Conservation (phyloP, 2,329 filamentous ascomycete species). For the Waltergamsia citrina region DNA sequence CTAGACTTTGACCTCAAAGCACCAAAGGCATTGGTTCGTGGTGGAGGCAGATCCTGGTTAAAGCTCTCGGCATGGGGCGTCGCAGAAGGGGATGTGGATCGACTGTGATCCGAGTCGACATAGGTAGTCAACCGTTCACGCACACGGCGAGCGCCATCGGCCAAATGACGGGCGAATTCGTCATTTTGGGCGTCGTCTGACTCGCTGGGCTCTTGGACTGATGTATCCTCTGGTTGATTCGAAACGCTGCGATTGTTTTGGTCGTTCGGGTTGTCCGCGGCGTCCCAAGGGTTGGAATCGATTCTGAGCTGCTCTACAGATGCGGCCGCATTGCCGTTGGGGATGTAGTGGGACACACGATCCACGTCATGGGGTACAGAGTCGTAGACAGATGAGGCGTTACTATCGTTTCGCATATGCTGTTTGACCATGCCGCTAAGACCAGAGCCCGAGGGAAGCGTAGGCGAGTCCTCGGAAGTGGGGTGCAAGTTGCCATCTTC, state of each 20-base stretch:
- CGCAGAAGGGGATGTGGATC: constrained; percentile 2
- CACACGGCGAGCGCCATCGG: constrained; percentile 59
- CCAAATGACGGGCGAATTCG: constrained; percentile 66
- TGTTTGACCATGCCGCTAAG: constrained; percentile 76
- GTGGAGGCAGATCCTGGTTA: constrained; percentile 1
- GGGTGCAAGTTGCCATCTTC: constrained; percentile 13
- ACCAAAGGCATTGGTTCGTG: constrained; percentile 2
- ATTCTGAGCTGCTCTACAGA: constrained; percentile 21
- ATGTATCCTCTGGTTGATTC: too few species aligned
- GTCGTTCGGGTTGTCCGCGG: too few species aligned
- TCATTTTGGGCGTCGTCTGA: constrained; percentile 24
- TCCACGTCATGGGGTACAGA: constrained; percentile 9
- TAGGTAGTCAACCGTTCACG: constrained; percentile 65
- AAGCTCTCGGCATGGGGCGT: constrained; percentile 2
- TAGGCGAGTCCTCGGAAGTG: constrained; percentile 58
- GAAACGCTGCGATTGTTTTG: too few species aligned
- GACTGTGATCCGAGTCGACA: constrained; percentile 45
- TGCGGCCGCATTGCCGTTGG: constrained; percentile 2
- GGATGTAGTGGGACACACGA: neutral
- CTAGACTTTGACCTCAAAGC: constrained; percentile 3
- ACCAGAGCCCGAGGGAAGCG: constrained; percentile 58
- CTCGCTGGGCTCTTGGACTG: neutral
- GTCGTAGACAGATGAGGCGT: constrained; percentile 69
- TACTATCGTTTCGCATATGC: constrained; percentile 75
- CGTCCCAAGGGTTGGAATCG: constrained; percentile 35